Conservation (phyloP, 257 asterid species). For the Sherardia arvensis region DNA sequence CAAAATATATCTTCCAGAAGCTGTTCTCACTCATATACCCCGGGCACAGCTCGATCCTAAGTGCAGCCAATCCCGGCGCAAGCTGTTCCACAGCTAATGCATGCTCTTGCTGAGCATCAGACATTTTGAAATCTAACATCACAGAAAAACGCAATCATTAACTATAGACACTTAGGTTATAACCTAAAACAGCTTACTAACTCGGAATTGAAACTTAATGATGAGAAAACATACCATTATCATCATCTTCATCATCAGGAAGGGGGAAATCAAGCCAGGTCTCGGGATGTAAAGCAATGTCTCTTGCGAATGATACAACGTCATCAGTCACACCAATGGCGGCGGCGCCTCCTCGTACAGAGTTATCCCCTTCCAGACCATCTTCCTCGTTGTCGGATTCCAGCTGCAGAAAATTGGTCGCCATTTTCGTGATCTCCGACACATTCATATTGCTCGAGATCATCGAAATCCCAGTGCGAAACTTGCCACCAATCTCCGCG, state of each 20-base stretch:
- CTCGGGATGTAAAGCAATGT: slow-evolving; percentile 80
- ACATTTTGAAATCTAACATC: slow-evolving; percentile 52
- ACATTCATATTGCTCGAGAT: slow-evolving; percentile 73
- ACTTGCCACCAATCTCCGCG: slow-evolving; percentile 91
- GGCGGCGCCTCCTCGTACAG: slow-evolving; percentile 27
- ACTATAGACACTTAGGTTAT: not conserved
- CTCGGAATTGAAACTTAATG: not conserved
- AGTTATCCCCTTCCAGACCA: slow-evolving; percentile 17
- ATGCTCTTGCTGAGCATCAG: slow-evolving; percentile 91
- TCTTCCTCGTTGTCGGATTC: slow-evolving; percentile 65
- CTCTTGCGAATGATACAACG: slow-evolving; percentile 68
- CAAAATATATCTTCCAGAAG: slow-evolving; percentile 93
- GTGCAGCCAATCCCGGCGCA: slow-evolving; percentile 72
- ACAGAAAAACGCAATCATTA: slow-evolving; percentile 11
- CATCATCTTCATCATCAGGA: slow-evolving; percentile 38
- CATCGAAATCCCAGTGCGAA: slow-evolving; percentile 73
- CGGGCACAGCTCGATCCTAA: slow-evolving; percentile 88
- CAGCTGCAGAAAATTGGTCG: slow-evolving; percentile 72
- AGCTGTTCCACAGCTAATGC: slow-evolving; percentile 78
- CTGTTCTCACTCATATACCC: slow-evolving; percentile 68
- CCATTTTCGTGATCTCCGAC: slow-evolving; percentile 80
- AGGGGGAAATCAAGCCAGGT: slow-evolving; percentile 94
- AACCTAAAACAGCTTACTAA: not conserved
- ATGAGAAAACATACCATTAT: slow-evolving; percentile 7
- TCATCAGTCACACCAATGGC: slow-evolving; percentile 84